Percentiles rank a stretch among this genome's conserved stretches.
Conservation (phyloP, 2,329 filamentous ascomycete genomes). For the Ceratocystis eucalypticola region DNA sequence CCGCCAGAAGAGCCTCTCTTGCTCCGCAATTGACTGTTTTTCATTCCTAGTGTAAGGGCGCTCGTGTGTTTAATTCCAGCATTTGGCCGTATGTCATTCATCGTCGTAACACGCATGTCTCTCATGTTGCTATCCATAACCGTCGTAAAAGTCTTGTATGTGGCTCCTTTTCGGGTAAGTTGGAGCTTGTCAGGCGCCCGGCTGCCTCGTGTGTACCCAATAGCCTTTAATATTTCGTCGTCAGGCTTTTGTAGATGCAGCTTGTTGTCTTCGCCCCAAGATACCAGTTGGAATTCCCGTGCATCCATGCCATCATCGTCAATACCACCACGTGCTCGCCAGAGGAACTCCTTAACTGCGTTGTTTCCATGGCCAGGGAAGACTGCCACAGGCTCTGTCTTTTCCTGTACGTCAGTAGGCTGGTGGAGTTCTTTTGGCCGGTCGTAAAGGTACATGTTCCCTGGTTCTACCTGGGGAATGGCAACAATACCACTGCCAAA, state of each 20-base stretch:
- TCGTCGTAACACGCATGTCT: slow-evolving; percentile 47
- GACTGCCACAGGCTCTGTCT: slow-evolving; percentile 40
- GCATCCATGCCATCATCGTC: slow-evolving; percentile 59
- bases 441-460: slow-evolving; percentile 74
- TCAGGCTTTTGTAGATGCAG: slow-evolving; percentile 65
- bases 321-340: slow-evolving; percentile 61
- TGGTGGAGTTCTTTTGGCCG: slow-evolving; percentile 33
- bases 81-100: slow-evolving; percentile 44
- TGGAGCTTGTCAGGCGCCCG: slow-evolving; percentile 50
- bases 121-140: slow-evolving; percentile 45
- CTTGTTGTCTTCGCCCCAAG: slow-evolving; percentile 80
- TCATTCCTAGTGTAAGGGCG: slow-evolving; percentile 33
- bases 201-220: slow-evolving; percentile 60
- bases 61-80: slow-evolving; percentile 32
- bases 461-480: slow-evolving; percentile 84
- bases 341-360: slow-evolving; percentile 82
- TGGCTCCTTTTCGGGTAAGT: slow-evolving; percentile 68
- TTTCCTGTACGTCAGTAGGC: slow-evolving; percentile 20
- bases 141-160: slow-evolving; percentile 74
- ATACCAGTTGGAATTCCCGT: slow-evolving; percentile 83
- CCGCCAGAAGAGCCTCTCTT: slow-evolving; percentile 28
- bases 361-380: slow-evolving; percentile 49
- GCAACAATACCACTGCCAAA: slow-evolving; percentile 76
- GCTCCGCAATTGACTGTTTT: slow-evolving; percentile 31
- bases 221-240: slow-evolving; percentile 46